Evolutionary conservation across 805 yeast genomes (phyloP), one percentile per base, ranked within the genome.

Genomic region (Yamadazyma paraphyllophila): DNA sequence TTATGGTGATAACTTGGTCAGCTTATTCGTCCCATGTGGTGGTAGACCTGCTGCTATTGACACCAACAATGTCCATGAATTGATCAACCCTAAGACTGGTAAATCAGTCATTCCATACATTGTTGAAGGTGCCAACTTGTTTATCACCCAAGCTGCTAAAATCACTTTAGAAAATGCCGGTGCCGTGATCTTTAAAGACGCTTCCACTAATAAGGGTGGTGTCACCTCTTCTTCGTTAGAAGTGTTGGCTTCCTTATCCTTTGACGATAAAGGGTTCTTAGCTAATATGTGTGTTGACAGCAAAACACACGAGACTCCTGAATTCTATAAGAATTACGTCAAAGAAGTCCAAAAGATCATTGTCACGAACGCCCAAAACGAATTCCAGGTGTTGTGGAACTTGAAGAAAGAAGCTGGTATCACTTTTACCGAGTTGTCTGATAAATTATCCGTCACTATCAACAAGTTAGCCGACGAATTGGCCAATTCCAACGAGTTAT

Each of bases 1-100:
- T 50, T 81, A 80, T 58, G 81, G 79, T 34, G 77, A 80, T 37
- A 76, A 77, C 27, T 74, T 77, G 27, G 76, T 90, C 50, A 90
- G 89, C 58, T 72, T 92, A 61, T 91, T 94, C 69, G 97, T 91
- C 36, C 99, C 99, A 47, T 92, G 99, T 69, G 99, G 99, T 67
- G 99, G 99, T 56, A 85, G 99, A 70, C 99, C 99, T 49, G 92
- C 88, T 57, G 95, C 98, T 15, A 83, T 92, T 64, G 95, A 91
- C 65, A 81, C 91, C 52, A 84, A 82, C 65, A 94, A 87, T 59
- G 94, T 91, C 48, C 71, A 74, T 51, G 70, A 70, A 44, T 80
- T 89, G 57, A 80, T 94, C 55, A 88, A 86, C 65, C 74, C 73
- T 34, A 81, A 81, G 58, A 83, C 91, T 26, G 95, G 94, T 47